A percentile compares a stretch with the other conserved stretches of the same genome.
These are phyloP conservation scores for Suillus cothurnatus DNA, from an alignment of 768 basidiomycete genomes.

Conservation along the genomic window DNA sequence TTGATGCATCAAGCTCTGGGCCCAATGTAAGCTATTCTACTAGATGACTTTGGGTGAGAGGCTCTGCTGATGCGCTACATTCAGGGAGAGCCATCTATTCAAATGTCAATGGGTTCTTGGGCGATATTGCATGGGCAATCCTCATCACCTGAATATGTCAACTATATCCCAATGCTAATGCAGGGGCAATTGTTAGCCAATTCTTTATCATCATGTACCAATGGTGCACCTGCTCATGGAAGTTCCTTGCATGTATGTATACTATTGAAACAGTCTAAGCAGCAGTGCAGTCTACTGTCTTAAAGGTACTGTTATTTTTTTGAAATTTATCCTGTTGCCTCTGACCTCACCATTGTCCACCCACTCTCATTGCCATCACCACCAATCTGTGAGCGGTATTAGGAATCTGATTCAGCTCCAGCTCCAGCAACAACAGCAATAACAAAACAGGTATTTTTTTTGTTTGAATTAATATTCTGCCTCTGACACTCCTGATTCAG, in stretches of 20 bases:
- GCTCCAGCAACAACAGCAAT: too few species aligned
- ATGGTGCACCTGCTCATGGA: slow-evolving; percentile 58
- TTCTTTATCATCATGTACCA: slow-evolving; percentile 99
- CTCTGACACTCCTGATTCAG: too few species aligned
- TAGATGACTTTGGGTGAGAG: neutral
- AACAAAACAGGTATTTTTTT: too few species aligned
- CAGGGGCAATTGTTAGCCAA: slow-evolving; percentile 93
- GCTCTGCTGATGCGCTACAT: slow-evolving; percentile 13
- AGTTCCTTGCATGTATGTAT: slow-evolving; percentile 2
- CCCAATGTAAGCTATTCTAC: slow-evolving; percentile 60
- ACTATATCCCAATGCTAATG: slow-evolving; percentile 91
- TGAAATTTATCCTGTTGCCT: too few species aligned
- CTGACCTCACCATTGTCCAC: too few species aligned
- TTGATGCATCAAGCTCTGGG: slow-evolving; percentile 97
- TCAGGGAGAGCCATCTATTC: slow-evolving; percentile 95
- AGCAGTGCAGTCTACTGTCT: too few species aligned
- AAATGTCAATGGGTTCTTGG: slow-evolving; percentile 96
- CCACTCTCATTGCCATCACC: too few species aligned
- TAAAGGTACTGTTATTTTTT: too few species aligned
- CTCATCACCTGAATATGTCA: slow-evolving; percentile 99
- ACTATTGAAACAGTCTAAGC: slow-evolving; percentile 2
- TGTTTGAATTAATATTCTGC: too few species aligned
- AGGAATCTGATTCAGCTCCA: too few species aligned
- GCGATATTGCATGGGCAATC: slow-evolving; percentile 98
- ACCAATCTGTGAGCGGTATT: too few species aligned